Percentiles rank a stretch among this genome's conserved stretches.
These are phyloP conservation scores for Dothidotthia symphoricarpi DNA, from an alignment of 2,329 filamentous ascomycete species.

Conservation along the genomic window DNA sequence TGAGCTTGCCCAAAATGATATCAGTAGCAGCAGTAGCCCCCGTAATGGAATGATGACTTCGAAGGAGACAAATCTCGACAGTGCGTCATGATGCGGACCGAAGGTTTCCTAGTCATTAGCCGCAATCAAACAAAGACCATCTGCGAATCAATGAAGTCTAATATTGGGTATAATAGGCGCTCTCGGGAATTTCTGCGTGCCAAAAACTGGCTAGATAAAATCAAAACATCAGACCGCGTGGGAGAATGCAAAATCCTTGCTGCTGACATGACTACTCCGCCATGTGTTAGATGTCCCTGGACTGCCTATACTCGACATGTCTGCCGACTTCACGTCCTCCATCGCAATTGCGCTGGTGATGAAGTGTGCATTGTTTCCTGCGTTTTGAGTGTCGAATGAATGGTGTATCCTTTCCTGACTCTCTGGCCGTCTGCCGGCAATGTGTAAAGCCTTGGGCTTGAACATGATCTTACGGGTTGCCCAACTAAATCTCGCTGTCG, in stretches of 20 bases:
- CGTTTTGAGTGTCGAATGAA: constrained; percentile 14
- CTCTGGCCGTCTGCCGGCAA: constrained; percentile 8
- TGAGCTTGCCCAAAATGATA: no score
- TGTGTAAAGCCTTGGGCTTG: constrained; percentile 12
- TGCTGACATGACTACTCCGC: constrained; percentile 12
- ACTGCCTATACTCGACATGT: constrained; percentile 10
- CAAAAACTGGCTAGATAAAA: neutral
- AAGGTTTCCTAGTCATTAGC: no score
- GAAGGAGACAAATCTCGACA: no score
- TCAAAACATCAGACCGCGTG: constrained; percentile 10
- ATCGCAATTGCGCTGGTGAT: constrained; percentile 29
- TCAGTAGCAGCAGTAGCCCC: neutral
- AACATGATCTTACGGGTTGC: no score
- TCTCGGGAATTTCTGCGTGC: no score
- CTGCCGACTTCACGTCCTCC: constrained; percentile 15
- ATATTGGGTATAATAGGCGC: no score
- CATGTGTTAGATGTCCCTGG: constrained; percentile 13
- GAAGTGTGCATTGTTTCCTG: constrained; percentile 15
- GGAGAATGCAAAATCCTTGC: constrained; percentile 12
- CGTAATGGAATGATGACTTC: neutral
- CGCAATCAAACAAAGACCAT: no score
- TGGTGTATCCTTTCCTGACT: constrained; percentile 25
- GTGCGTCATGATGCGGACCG: no score
- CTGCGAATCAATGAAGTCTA: no score
- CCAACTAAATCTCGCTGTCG: neutral